Conservation (phyloP, 345 rosid species). For the Populus davidiana region DNA sequence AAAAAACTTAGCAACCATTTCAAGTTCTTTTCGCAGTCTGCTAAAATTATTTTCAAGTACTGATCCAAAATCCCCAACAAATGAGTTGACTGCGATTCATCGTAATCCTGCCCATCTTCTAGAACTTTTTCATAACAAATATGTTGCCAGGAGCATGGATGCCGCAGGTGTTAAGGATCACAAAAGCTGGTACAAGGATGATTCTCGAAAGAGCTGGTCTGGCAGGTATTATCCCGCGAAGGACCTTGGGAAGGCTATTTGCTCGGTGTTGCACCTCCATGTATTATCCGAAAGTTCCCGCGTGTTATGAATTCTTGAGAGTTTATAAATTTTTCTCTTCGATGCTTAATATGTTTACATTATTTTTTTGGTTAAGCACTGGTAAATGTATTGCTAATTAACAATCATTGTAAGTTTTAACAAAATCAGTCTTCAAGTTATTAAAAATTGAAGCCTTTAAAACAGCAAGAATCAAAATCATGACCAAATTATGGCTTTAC, state of each 20-base stretch:
- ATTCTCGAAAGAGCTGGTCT: background rate
- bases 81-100: no score
- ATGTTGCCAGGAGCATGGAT: background rate
- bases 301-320: background rate
- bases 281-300: background rate
- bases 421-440: no score
- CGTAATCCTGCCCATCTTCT: background rate
- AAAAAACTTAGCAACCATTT: background rate
- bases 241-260: constrained; percentile 13
- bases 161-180: background rate
- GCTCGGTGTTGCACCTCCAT: background rate
- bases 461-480: no score
- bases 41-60: background rate
- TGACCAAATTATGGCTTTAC: no score
- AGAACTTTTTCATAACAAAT: background rate
- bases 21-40: background rate
- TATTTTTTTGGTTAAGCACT: no score
- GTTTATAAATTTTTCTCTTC: background rate
- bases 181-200: background rate
- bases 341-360: no score
- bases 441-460: no score
- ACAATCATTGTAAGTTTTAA: no score
- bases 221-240: background rate
- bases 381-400: no score
- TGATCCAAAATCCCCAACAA: no score